Evolutionary conservation across 768 basidiomycete species (phyloP).

Genomic region (Cystobasidium ongulense): DNA sequence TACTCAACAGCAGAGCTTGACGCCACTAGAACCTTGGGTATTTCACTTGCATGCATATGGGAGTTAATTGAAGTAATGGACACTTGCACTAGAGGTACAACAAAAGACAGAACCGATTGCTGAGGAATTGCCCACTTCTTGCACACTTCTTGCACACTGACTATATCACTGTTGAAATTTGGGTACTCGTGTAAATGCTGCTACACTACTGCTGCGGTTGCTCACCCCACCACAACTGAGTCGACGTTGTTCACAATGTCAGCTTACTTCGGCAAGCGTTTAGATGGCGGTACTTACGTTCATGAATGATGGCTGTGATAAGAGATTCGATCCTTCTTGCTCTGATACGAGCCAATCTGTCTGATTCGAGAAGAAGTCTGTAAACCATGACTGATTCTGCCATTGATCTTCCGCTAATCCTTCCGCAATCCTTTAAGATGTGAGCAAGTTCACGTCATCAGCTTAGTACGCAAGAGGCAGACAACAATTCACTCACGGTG

Average conservation of each 20-base stretch:
- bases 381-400: conserved; percentile 1
- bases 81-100: neutral
- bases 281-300: neutral
- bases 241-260: neutral
- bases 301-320: conserved; percentile 2
- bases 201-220: neutral
- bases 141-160: no score
- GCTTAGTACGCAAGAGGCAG: neutral
- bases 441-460: neutral
- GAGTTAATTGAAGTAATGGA: neutral
- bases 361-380: conserved; percentile 8
- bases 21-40: no score
- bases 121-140: no score
- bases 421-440: neutral
- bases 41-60: neutral
- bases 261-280: neutral
- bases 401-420: neutral
- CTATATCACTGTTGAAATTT: no score
- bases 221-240: neutral
- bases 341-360: conserved; percentile 2
- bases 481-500: neutral
- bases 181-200: neutral
- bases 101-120: neutral
- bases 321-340: conserved; percentile 9
- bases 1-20: neutral